Evolutionary conservation across 805 yeast genomes (phyloP), one percentile per base, ranked within the genome.

Genomic region (Wickerhamiella hasegawae): DNA sequence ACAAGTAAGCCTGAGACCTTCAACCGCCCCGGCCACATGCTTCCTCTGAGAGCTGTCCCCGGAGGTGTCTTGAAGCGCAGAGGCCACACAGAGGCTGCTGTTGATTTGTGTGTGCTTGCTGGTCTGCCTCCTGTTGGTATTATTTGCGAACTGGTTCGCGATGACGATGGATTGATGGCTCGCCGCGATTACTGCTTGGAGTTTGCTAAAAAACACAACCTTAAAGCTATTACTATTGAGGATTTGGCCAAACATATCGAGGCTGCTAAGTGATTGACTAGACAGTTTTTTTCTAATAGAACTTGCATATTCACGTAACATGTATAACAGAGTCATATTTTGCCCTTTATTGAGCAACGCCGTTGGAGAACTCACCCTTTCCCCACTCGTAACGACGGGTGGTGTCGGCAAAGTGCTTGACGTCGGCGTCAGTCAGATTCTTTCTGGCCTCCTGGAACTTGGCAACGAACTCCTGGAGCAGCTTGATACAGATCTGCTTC

Each of bases 41-140:
- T 87, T 44, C 99, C 98, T 3, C 66, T 90, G 47, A 69, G 97
- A 47, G 97, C 97, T 3, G 79, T 68, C 16, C 79, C 79, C 18
- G 94, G 94, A 1, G 76, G 93, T 35, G 72, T 90, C 38, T 62
- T 73, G 38, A 60, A 62, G 33, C 78, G 99, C 64, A 65, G 80
- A 39, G 99, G 99, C 12, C 99, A 90, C 55, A 90, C 99, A 9
- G 99, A 90, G 60, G 97, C 98, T 14, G 84, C 83, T 19, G 93
- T 90, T 9, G 94, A 87, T 52, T 65, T 90, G 43, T 76, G 94
- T 52, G 60, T 62, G 49, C 63, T 85, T 49, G 68, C 87, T 5
- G 84, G 83, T 0, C 63, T 80, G 46, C 70, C 71, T 43, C 93
- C 90, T 2, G 98, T 83, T 2, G 93, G 80, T 12, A 90, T 79